Evolutionary conservation across 371 early-diverging fungal genomes (phyloP), one percentile per base, ranked within the genome.

Genomic region (Apophysomyces variabilis): DNA sequence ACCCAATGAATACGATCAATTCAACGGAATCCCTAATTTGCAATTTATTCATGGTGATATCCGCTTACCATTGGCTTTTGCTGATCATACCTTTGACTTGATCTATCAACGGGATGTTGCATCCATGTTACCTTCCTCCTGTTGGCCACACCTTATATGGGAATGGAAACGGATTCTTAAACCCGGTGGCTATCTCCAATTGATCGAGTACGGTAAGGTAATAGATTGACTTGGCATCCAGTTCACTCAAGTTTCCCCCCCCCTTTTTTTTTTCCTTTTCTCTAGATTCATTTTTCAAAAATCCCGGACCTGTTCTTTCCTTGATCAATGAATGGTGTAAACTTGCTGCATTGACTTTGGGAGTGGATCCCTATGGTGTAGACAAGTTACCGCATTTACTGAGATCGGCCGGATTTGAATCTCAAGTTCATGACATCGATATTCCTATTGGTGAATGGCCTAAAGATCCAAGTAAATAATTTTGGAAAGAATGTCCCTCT

Each of bases 41-140:
- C 26, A 60, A n/a, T 82, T 70, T 60, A 65, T 65, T 14, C 65
- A 76, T 35, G 76, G 73, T 18, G 74, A 79, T 64, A 57, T 82
- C 4, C 41, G 71, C 12, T 46, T 63, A 7, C 56, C 69, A 14
- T 50, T 82, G 1, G 44, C 37, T 1, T 85, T 81, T 62, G 63
- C 67, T 8, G 84, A 87, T 57, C 69, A 83, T 62, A 58, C 72
- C 9, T 89, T 90, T 69, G 89, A 90, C 68, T 81, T 83, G 62
- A 75, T 89, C 12, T 86, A 83, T 67, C 87, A 88, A 63, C 82
- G 89, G 3, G 80, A 84, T 26, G 70, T 89, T 6, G 69, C 81
- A 12, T 70, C 78, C 3, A 75, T 72, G 18, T 44, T 85, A 38
- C 76, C 78, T 6, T 69, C 67, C 14, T 62, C 72, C 3, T 67